Conservation (phyloP, 169 alveolate species). For the Plasmodium inui region DNA sequence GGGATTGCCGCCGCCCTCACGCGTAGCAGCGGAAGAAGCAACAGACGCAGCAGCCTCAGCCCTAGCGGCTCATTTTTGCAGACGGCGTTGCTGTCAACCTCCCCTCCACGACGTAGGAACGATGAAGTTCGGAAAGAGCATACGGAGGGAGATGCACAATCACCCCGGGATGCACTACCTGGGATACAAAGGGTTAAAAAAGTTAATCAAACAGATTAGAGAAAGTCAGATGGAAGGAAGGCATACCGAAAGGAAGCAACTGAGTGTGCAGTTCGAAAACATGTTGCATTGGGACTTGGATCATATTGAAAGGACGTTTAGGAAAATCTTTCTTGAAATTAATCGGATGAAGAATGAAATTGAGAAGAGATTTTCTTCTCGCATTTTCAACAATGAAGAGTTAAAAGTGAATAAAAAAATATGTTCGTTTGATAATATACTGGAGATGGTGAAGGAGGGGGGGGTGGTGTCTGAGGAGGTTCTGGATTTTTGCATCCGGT, state of each 20-base stretch:
- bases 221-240: constrained; percentile 5
- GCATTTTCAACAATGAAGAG: constrained; percentile 13
- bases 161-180: constrained; percentile 45
- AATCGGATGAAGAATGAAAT: constrained; percentile 32
- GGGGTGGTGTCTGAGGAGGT: constrained; percentile 35
- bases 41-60: too few species aligned
- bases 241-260: not conserved
- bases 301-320: constrained; percentile 26
- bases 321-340: constrained; percentile 16
- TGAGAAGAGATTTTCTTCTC: not conserved
- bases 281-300: constrained; percentile 10
- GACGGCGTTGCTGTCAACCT: not conserved
- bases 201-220: constrained; percentile 16
- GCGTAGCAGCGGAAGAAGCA: too few species aligned
- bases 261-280: constrained; percentile 19
- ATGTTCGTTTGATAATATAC: constrained; percentile 23
- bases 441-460: constrained; percentile 36
- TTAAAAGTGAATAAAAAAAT: constrained; percentile 8
- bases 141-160: constrained; percentile 45
- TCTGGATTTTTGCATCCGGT: constrained; percentile 49
- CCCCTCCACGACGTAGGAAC: not conserved
- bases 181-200: constrained; percentile 23
- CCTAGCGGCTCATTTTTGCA: not conserved
- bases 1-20: not conserved
- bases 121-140: constrained; percentile 70